A percentile compares a stretch with the other conserved stretches of the same genome.
Conservation (phyloP, 148 eudicot species). For the Camellia lanceoleosa region DNA sequence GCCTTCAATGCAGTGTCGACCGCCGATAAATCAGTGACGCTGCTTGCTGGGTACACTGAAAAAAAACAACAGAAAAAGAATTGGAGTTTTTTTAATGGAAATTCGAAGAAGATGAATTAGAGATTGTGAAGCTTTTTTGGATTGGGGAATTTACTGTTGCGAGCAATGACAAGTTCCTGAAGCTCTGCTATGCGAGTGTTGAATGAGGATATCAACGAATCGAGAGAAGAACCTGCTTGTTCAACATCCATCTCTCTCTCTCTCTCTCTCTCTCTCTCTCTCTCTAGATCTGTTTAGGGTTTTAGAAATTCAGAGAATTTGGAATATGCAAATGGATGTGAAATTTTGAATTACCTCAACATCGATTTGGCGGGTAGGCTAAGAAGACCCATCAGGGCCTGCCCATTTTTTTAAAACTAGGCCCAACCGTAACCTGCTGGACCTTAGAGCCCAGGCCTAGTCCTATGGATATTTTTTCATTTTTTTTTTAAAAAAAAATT, state of each 20-base stretch:
- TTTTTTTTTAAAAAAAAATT: no score
- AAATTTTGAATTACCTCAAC: neutral
- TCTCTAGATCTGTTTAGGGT: neutral
- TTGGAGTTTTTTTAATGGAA: neutral
- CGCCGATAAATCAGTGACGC: slow-evolving; percentile 66
- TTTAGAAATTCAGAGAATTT: neutral
- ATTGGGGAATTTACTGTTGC: slow-evolving; percentile 48
- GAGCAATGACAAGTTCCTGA: slow-evolving; percentile 87
- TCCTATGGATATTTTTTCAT: no score
- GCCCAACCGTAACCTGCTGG: no score
- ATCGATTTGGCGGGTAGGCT: neutral
- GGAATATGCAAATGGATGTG: neutral
- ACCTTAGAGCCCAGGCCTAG: no score
- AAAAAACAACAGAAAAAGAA: neutral
- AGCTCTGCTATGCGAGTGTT: slow-evolving; percentile 74
- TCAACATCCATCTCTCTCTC: slow-evolving; percentile 32
- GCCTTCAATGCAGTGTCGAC: slow-evolving; percentile 62
- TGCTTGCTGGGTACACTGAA: slow-evolving; percentile 80
- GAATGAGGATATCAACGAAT: slow-evolving; percentile 63
- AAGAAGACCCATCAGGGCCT: no score
- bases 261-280: neutral
- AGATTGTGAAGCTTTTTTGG: neutral
- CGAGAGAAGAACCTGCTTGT: slow-evolving; percentile 63
- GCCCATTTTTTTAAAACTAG: no score
- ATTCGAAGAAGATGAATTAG: neutral